Evolutionary conservation across 192 early-diverging fungal species (phyloP).

Genomic region (Mortierella antarctica): DNA sequence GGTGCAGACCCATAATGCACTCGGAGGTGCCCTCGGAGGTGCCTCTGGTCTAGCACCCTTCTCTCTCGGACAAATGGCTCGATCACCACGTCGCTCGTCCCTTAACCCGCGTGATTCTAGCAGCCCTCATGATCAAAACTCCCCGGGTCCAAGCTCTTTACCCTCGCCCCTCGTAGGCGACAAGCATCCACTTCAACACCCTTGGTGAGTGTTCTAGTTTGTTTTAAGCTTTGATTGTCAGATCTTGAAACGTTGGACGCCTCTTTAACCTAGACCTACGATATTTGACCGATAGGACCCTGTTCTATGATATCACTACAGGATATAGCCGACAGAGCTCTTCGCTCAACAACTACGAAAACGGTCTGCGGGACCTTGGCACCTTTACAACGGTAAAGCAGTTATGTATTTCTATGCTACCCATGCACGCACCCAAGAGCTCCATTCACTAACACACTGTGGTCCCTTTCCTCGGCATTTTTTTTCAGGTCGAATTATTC

Average conservation of each 20-base stretch:
- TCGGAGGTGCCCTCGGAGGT: not conserved
- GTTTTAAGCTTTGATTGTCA: not conserved
- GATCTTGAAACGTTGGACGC: not conserved
- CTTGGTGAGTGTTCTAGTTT: slow-evolving; percentile 40
- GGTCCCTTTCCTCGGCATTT: not conserved
- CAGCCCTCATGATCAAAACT: slow-evolving; percentile 5
- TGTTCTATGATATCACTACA: slow-evolving; percentile 30
- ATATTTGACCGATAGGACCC: slow-evolving; percentile 15
- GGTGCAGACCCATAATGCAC: not conserved
- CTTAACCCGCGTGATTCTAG: slow-evolving; percentile 17
- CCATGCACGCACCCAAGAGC: slow-evolving; percentile 14
- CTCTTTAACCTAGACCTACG: too few relatives aligned
- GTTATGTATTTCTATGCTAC: slow-evolving; percentile 2
- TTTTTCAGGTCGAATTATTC: slow-evolving; percentile 48
- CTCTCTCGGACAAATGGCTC: slow-evolving; percentile 32
- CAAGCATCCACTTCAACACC: slow-evolving; percentile 54
- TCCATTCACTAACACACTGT: not conserved
- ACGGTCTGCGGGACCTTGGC: slow-evolving; percentile 19
- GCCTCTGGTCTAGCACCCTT: slow-evolving; percentile 28
- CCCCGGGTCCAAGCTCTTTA: not conserved
- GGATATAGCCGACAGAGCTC: slow-evolving; percentile 30
- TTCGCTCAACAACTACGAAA: slow-evolving; percentile 33
- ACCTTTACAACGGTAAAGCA: slow-evolving; percentile 34
- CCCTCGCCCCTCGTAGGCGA: not conserved
- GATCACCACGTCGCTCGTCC: slow-evolving; percentile 22